Evolutionary conservation across 495 filamentous ascomycete genomes (phyloP), one percentile per base, ranked within the genome.

Genomic region (Sporormia fimetaria): DNA sequence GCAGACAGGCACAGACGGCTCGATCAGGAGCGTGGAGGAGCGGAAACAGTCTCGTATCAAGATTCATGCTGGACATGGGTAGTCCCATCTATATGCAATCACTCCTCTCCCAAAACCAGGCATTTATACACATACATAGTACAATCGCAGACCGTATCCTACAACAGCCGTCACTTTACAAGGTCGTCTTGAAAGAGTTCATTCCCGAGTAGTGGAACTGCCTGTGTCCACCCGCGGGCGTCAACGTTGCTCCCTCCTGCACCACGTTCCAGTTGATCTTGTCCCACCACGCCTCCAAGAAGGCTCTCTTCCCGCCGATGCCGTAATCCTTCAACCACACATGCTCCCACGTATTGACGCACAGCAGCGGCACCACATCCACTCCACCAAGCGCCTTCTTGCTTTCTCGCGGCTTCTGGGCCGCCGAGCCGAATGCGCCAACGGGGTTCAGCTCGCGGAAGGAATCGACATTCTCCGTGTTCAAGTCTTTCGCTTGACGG

Each of bases 331-430:
- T 70, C 60, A 96, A 63, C 77, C 82, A 98, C 2, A 78, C 81
- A 62, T 98, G 90, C 67, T 95, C 79, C 90, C 90, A 98, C 18
- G 85, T 93, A 60, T 90, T 96, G 31, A 96, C 70, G 53, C 87
- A 93, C 42, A 96, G 64, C 45, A 95, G 63, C 3, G 88, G 86
- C 38, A 74, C 63, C 12, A 87, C 52, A 37, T 82, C 71, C 26
- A 73, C 62, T 8, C 82, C 86, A 4, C 85, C 81, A 3, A 46
- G 35, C 12, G 42, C 21, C 29, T 47, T 36, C 26, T 43, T 32
- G 7, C 21, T 11, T 22, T 39, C 41, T 12, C 78, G 79, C 10
- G 77, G 72, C 44, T 71, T 52, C 44, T 54, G 26, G 11, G 42
- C 37, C 20, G 33, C 33, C 33, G 12, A 14, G 6, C 45, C 76